Evolutionary conservation across 805 yeast species (phyloP), one percentile per base, ranked within the genome.

Genomic region (Candida takata): DNA sequence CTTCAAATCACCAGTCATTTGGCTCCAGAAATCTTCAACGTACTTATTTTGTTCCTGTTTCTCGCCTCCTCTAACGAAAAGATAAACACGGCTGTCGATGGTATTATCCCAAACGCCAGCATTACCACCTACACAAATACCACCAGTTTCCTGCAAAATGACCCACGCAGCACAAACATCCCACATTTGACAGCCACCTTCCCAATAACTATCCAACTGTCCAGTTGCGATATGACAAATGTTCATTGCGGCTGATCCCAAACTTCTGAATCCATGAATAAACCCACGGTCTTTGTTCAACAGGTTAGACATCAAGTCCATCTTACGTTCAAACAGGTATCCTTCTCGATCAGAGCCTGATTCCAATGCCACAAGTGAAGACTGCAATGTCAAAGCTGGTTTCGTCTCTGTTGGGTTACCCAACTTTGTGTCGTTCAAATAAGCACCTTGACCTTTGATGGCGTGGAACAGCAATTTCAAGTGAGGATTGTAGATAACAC

Each of bases 91-190:
- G 27, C 61, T 57, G 39, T 74, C 79, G 14, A 77, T 57, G 4
- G 69, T 62, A 14, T 72, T 67, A 7, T 64, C 57, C 72, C 74
- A 69, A 17, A 57, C 58, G 23, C 67, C 72, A 19, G 64, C 62
- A 47, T 69, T 69, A 15, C 77, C 81, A 34, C 75, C 68, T n/a
- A 72, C 77, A 31, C 74, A 54, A 8, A 50, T 43, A 10, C 80
- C 82, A 4, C 84, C 84, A 10, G 79, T 69, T 44, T 77, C 84
- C 29, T 63, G 59, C 8, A 76, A 48, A 33, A 77, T 72, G 32
- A 75, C 65, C 79, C 80, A 77, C 27, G 81, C 79, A 12, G 82
- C 84, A 52, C 80, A 74, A 2, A 77, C 80, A 50, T 77, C 84
- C 83, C 83, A 77, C 17, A 76, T 71, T 51, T 69, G 74, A 49